Evolutionary conservation across 2,329 filamentous ascomycete species (phyloP).

Genomic region (Diaporthe vexans): DNA sequence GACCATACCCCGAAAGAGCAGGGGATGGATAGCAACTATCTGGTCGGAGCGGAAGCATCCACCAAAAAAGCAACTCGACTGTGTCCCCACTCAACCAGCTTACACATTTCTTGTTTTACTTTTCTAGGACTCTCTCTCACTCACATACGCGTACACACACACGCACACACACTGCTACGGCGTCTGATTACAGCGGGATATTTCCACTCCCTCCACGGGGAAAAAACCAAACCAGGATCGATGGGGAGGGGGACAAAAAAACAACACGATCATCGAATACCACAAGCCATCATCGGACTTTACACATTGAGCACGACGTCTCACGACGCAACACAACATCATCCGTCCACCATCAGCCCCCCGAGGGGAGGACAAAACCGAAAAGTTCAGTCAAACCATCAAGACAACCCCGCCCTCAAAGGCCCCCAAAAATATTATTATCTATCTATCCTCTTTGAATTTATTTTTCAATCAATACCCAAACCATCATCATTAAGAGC

Average conservation of each 20-base stretch:
- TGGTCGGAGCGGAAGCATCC: slow-evolving; percentile 22
- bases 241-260: background rate
- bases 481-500: background rate
- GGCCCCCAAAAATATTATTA: slow-evolving; percentile 1
- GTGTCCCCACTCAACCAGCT: slow-evolving; percentile 11
- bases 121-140: background rate
- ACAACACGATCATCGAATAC: slow-evolving; percentile 15
- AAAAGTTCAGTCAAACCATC: background rate
- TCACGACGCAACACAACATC: slow-evolving; percentile 28
- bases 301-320: slow-evolving; percentile 36
- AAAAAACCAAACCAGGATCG: background rate
- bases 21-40: background rate
- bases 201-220: slow-evolving; percentile 40
- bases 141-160: slow-evolving; percentile 4
- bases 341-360: background rate
- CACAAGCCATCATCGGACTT: background rate
- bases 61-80: slow-evolving; percentile 14
- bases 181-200: slow-evolving; percentile 38
- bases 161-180: slow-evolving; percentile 29
- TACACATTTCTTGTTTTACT: background rate
- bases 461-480: background rate
- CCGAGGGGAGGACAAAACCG: background rate
- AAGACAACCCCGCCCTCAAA: slow-evolving; percentile 26
- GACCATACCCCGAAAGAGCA: slow-evolving; percentile 16
- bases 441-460: slow-evolving; percentile 1